These are phyloP conservation scores for Emergomyces pasteurianus DNA, from an alignment of 2,329 filamentous ascomycete species.

Conservation along the genomic window DNA sequence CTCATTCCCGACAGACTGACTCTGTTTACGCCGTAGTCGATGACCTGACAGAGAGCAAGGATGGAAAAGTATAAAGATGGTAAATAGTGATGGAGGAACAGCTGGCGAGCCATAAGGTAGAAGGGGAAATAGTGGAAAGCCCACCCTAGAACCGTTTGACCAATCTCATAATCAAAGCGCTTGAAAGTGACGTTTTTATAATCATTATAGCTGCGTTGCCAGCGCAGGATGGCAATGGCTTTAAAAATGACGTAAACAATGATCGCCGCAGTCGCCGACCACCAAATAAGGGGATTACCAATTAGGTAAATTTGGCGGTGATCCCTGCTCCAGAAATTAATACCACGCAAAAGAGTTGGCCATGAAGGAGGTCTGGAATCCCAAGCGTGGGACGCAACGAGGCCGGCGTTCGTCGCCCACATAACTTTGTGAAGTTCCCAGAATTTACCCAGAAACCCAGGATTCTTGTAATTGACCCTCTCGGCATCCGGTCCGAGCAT, in stretches of 20 bases:
- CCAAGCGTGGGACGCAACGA: constrained; percentile 95
- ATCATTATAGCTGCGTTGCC: constrained; percentile 87
- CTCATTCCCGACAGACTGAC: constrained; percentile 56
- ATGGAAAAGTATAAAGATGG: constrained; percentile 93
- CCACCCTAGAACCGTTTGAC: constrained; percentile 83
- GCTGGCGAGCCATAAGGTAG: constrained; percentile 93
- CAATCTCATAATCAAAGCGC: constrained; percentile 95
- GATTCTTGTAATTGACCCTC: constrained; percentile 90
- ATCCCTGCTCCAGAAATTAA: constrained; percentile 98
- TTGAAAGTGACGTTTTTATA: constrained; percentile 76
- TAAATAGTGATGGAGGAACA: constrained; percentile 98
- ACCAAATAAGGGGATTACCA: constrained; percentile 93
- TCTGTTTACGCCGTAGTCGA: constrained; percentile 71
- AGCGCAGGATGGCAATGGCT: constrained; percentile 72
- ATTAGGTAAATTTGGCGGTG: constrained; percentile 93
- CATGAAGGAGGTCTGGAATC: constrained; percentile 89
- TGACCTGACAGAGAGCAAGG: constrained; percentile 75
- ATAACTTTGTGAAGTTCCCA: constrained; percentile 95
- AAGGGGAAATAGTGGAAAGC: constrained; percentile 98
- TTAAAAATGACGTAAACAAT: constrained; percentile 73
- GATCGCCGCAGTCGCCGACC: constrained; percentile 69
- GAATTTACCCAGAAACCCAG: constrained; percentile 95
- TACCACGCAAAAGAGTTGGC: constrained; percentile 83
- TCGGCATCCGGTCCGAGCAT: constrained; percentile 62
- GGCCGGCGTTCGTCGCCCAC: constrained; percentile 96